These are phyloP conservation scores for Puccinia triticina DNA, from an alignment of 1,284 basidiomycete genomes.

Conservation along the genomic window DNA sequence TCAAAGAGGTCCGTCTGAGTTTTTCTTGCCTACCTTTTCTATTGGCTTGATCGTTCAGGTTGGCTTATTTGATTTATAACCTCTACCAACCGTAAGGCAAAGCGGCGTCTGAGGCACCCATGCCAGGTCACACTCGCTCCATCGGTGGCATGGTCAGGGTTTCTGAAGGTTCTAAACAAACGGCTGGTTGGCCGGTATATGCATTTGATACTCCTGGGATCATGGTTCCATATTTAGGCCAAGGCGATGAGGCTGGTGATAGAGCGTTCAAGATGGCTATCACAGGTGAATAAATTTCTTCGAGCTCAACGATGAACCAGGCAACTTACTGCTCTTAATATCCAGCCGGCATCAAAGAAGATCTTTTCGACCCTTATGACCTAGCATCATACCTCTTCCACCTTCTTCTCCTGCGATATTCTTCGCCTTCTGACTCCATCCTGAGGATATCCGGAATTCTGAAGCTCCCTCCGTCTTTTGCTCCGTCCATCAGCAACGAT, in stretches of 20 bases:
- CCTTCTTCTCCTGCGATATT: constrained; percentile 24
- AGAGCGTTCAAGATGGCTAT: constrained; percentile 88
- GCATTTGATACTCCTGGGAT: constrained; percentile 95
- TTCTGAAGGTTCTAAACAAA: constrained; percentile 81
- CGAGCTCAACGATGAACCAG: background rate
- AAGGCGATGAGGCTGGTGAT: constrained; percentile 79
- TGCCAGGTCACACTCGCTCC: constrained; percentile 79
- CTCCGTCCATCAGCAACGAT: background rate
- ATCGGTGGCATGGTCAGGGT: constrained; percentile 60
- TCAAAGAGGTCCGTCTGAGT: constrained; percentile 70
- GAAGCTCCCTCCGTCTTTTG: background rate
- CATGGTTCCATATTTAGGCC: constrained; percentile 94
- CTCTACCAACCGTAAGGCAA: constrained; percentile 65
- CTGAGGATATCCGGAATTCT: constrained; percentile 9
- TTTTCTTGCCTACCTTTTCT: background rate
- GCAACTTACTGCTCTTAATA: background rate
- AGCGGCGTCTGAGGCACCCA: constrained; percentile 82
- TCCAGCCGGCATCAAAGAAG: constrained; percentile 45
- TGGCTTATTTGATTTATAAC: constrained; percentile 45
- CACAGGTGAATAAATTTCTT: constrained; percentile 69
- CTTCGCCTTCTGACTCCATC: background rate
- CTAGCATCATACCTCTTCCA: constrained; percentile 31
- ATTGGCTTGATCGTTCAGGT: constrained; percentile 33
- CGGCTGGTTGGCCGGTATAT: constrained; percentile 77
- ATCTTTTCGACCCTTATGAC: constrained; percentile 32